phyloP scores from a whole-genome alignment of 345 rosid genomes.

The Nephelium lappaceum region DNA sequence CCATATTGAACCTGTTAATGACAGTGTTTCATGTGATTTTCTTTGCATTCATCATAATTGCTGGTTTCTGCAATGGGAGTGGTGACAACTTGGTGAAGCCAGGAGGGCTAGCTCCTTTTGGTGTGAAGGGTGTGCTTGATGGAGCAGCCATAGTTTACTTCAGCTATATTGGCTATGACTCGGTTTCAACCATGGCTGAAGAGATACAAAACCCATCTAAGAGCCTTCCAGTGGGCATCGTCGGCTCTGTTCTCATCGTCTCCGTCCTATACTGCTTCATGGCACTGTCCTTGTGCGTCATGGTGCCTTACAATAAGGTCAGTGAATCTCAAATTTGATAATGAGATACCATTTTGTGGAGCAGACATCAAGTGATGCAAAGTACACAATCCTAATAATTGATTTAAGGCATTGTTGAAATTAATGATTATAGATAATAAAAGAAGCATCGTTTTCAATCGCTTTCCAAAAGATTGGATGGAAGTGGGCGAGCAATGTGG shows the following conservation, averaged over 20 bases:
- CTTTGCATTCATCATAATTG: slow-evolving; percentile 79
- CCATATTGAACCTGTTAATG: slow-evolving; percentile 76
- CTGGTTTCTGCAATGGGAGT: slow-evolving; percentile 65
- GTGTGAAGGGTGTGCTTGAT: slow-evolving; percentile 67
- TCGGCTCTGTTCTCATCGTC: slow-evolving; percentile 81
- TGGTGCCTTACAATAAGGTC: slow-evolving; percentile 86
- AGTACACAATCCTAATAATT: not conserved
- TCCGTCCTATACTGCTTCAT: slow-evolving; percentile 76
- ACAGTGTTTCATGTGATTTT: slow-evolving; percentile 80
- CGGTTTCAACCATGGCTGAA: slow-evolving; percentile 93
- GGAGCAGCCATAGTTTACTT: slow-evolving; percentile 93
- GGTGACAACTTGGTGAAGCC: slow-evolving; percentile 68
- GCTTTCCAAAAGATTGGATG: slow-evolving; percentile 71
- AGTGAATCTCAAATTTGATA: slow-evolving; percentile 19
- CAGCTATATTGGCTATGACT: slow-evolving; percentile 92
- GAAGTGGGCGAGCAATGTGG: slow-evolving; percentile 88
- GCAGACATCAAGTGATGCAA: not conserved
- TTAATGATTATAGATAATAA: not conserved
- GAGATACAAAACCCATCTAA: slow-evolving; percentile 85
- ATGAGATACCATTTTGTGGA: not conserved
- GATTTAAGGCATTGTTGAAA: not conserved
- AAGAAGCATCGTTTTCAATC: slow-evolving; percentile 60
- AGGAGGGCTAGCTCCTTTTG: slow-evolving; percentile 77
- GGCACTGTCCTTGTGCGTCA: slow-evolving; percentile 74
- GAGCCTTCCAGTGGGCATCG: slow-evolving; percentile 80